Conservation (phyloP, 306 rosid species). For the Canavalia gladiata region DNA sequence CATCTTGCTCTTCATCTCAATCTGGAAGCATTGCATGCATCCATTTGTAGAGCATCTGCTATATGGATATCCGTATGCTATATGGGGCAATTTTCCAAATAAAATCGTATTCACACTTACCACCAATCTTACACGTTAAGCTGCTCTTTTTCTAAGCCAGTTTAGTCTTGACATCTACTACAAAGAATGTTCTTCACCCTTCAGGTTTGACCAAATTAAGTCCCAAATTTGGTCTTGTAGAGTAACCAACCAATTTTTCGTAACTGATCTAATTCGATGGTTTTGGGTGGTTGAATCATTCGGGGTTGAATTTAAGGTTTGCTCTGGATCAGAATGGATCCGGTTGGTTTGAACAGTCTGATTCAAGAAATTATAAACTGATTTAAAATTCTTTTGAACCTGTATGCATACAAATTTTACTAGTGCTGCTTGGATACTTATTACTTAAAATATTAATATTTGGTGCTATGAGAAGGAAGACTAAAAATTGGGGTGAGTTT, state of each 20-base stretch:
- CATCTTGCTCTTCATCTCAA: constrained; percentile 12
- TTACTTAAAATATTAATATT: constrained; percentile 25
- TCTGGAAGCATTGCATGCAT: constrained; percentile 30
- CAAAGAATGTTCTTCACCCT: background rate
- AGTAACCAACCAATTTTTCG: background rate
- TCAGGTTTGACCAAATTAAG: constrained; percentile 8
- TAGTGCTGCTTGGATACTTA: background rate
- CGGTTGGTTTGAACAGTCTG: background rate
- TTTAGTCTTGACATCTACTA: constrained; percentile 21
- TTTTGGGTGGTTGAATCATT: background rate
- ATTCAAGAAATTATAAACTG: background rate
- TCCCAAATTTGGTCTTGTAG: background rate
- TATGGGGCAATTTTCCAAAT: background rate
- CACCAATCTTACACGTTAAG: too few species aligned
- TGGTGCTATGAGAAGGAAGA: background rate
- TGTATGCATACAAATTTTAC: background rate
- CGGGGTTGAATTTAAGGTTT: background rate
- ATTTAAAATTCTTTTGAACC: background rate
- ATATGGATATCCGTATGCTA: constrained; percentile 3
- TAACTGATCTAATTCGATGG: background rate
- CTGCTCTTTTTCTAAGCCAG: too few species aligned
- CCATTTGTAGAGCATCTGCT: background rate
- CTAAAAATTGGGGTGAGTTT: background rate
- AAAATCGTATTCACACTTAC: too few species aligned
- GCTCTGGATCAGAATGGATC: background rate